phyloP scores from a whole-genome alignment of 2,329 filamentous ascomycete genomes.

The Macroventuria anomochaeta region DNA sequence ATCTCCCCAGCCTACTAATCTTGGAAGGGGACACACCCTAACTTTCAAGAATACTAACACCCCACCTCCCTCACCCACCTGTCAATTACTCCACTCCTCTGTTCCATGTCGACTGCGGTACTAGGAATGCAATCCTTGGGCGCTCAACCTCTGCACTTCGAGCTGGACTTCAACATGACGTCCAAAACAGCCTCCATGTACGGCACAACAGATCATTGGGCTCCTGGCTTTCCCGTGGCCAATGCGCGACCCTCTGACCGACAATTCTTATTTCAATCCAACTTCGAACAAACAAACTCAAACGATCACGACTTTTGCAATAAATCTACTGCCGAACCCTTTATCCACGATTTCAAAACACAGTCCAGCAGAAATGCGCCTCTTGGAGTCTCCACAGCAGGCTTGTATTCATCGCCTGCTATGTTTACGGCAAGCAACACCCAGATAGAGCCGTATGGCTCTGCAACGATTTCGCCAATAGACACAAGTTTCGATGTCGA shows the following conservation, averaged over 20 bases:
- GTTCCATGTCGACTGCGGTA: conserved; percentile 9
- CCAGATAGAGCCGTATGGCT: neutral
- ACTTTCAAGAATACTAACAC: neutral
- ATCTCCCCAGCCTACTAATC: neutral
- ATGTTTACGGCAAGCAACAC: conserved; percentile 13
- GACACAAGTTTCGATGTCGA: conserved; percentile 17
- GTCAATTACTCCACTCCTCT: neutral
- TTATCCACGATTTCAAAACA: neutral
- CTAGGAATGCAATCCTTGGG: conserved; percentile 5
- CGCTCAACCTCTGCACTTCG: neutral
- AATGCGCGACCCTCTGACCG: neutral
- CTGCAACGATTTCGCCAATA: conserved; percentile 15
- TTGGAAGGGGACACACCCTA: neutral
- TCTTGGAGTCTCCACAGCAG: neutral
- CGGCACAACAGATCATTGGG: conserved; percentile 1
- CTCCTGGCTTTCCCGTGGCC: neutral
- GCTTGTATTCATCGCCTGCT: neutral
- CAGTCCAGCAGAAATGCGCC: neutral
- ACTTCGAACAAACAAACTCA: neutral
- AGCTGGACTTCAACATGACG: neutral
- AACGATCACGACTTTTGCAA: neutral
- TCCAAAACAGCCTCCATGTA: conserved; percentile 1
- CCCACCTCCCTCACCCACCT: neutral
- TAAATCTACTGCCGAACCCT: neutral
- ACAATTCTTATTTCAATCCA: neutral